Evolutionary conservation across 2,329 filamentous ascomycete species (phyloP).

Genomic region (Cladophialophora psammophila): DNA sequence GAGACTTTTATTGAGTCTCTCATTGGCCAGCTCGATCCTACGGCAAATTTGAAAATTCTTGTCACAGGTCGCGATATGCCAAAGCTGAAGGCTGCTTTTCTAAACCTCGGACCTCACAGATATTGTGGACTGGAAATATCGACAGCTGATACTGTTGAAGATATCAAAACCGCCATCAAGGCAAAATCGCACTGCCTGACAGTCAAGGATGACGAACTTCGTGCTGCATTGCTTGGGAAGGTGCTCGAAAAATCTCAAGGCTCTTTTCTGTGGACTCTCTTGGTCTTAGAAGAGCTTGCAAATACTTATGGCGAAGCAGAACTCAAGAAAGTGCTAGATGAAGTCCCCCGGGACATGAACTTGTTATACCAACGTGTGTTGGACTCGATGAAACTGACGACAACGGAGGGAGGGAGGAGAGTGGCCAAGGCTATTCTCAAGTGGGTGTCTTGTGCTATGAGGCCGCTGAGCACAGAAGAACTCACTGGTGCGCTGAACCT

Average conservation of each 20-base stretch:
- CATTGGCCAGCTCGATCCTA: slow-evolving; percentile 38
- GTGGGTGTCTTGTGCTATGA: slow-evolving; percentile 40
- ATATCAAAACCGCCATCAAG: background rate
- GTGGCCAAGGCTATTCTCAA: slow-evolving; percentile 40
- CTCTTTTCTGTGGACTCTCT: slow-evolving; percentile 33
- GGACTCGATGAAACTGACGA: slow-evolving; percentile 32
- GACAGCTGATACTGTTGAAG: background rate
- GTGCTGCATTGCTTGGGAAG: background rate
- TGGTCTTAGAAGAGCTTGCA: slow-evolving; percentile 34
- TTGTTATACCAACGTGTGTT: background rate
- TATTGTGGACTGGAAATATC: background rate
- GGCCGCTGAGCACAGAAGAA: slow-evolving; percentile 39
- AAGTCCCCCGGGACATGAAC: slow-evolving; percentile 43
- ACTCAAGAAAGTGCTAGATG: slow-evolving; percentile 34
- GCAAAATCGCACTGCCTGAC: slow-evolving; percentile 19
- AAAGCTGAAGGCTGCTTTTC: background rate
- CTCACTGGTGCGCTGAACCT: slow-evolving; percentile 40
- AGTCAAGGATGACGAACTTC: slow-evolving; percentile 7
- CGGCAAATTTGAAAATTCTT: slow-evolving; percentile 35
- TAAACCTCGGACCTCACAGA: background rate
- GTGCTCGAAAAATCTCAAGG: slow-evolving; percentile 28
- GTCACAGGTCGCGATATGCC: slow-evolving; percentile 1
- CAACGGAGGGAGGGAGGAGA: slow-evolving; percentile 24
- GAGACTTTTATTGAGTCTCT: slow-evolving; percentile 40
- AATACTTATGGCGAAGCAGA: slow-evolving; percentile 29